Evolutionary conservation across 768 basidiomycete species (phyloP).

Genomic region (Cystofilobasidium bisporidii): DNA sequence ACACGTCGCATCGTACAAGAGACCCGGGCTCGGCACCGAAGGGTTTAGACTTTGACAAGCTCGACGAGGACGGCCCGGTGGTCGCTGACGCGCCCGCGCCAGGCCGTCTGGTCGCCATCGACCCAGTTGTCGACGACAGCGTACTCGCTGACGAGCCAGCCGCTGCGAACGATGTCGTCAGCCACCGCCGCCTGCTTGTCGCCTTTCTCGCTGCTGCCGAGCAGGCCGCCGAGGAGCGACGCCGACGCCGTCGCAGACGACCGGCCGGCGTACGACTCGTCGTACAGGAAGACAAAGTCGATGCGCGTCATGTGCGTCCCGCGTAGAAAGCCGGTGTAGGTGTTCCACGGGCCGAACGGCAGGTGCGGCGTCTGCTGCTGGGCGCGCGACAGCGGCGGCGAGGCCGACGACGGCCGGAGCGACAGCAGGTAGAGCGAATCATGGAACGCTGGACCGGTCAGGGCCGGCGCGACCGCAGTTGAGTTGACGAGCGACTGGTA

Average conservation of each 20-base stretch:
- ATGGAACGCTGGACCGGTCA: neutral
- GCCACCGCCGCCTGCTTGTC: too few species aligned
- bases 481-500: constrained; percentile 18
- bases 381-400: neutral
- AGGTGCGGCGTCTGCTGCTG: constrained; percentile 4
- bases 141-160: constrained; percentile 2
- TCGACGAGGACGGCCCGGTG: constrained; percentile 17
- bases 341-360: constrained; percentile 12
- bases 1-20: too few species aligned
- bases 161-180: neutral
- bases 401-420: neutral
- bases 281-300: constrained; percentile 26
- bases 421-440: constrained; percentile 8
- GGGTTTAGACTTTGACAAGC: neutral
- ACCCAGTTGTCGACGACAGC: constrained; percentile 18
- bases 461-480: neutral
- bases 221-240: too few species aligned
- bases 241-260: too few species aligned
- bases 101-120: constrained; percentile 11
- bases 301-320: neutral
- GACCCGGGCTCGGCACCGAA: too few species aligned
- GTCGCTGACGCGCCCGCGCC: constrained; percentile 17
- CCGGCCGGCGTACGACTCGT: neutral
- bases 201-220: too few species aligned
- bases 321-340: constrained; percentile 16